These are phyloP conservation scores for Salix caprea DNA, from an alignment of 345 rosid genomes.

Conservation along the genomic window DNA sequence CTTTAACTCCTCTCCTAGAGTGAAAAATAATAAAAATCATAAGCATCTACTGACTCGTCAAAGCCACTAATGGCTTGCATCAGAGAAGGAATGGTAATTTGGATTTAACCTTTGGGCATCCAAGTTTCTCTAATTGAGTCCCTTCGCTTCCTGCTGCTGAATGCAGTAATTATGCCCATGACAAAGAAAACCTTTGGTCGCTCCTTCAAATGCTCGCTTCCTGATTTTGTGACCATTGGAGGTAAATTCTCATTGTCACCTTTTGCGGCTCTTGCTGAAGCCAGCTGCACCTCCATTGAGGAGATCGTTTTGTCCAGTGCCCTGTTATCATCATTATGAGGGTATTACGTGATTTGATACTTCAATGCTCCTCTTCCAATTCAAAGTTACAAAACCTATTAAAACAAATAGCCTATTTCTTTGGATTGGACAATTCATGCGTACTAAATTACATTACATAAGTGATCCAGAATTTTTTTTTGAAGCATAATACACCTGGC, in stretches of 20 bases:
- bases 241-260: constrained; percentile 38
- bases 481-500: constrained; percentile 8
- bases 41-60: constrained; percentile 7
- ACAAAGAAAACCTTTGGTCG: constrained; percentile 67
- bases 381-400: not conserved
- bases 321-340: constrained; percentile 33
- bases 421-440: not conserved
- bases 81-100: not conserved
- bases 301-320: constrained; percentile 70
- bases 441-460: not conserved
- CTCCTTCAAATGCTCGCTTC: constrained; percentile 40
- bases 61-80: not conserved
- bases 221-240: constrained; percentile 32
- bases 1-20: constrained; percentile 52
- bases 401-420: not conserved
- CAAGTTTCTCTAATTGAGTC: constrained; percentile 76
- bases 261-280: constrained; percentile 69
- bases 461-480: not conserved
- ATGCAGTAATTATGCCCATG: constrained; percentile 77
- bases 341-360: not conserved
- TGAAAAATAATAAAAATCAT: constrained; percentile 21
- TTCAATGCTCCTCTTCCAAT: not conserved
- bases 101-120: constrained; percentile 64
- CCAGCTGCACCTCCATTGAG: constrained; percentile 68
- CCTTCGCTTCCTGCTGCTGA: constrained; percentile 76